A percentile compares a stretch with the other conserved stretches of the same genome.
phyloP scores from a whole-genome alignment of 192 early-diverging fungal species.

The Rhizophagus sp. region DNA sequence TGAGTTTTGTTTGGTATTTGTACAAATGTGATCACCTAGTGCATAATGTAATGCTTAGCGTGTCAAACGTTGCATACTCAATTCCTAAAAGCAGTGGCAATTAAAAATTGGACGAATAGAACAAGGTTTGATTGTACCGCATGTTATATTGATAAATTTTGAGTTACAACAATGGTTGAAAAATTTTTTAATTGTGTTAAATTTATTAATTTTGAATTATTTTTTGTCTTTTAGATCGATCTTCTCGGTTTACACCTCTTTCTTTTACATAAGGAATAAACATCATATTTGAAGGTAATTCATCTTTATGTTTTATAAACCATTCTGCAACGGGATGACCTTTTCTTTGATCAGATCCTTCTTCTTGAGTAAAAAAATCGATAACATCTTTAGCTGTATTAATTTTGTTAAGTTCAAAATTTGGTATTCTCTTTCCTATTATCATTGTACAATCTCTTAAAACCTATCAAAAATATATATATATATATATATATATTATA shows the following conservation, averaged over 20 bases:
- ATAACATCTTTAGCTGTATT: slow-evolving; percentile 38
- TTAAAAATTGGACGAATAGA: slow-evolving; percentile 3
- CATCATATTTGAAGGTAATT: slow-evolving; percentile 41
- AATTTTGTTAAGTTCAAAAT: slow-evolving; percentile 42
- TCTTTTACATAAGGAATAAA: slow-evolving; percentile 46
- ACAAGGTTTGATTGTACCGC: no score
- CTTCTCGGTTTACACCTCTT: slow-evolving; percentile 36
- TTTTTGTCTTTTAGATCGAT: slow-evolving; percentile 22
- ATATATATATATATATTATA: no score
- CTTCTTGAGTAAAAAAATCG: slow-evolving; percentile 33
- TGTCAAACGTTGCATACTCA: background rate
- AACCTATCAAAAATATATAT: slow-evolving; percentile 23
- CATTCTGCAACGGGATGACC: slow-evolving; percentile 46
- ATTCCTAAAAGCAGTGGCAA: background rate
- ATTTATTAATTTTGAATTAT: background rate
- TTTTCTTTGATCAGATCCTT: slow-evolving; percentile 17
- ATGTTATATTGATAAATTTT: background rate
- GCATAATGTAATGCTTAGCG: background rate
- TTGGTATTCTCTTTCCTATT: slow-evolving; percentile 41
- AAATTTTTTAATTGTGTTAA: no score
- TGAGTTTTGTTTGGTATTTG: background rate
- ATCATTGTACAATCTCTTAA: slow-evolving; percentile 39
- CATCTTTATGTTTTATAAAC: slow-evolving; percentile 40
- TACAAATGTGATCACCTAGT: background rate
- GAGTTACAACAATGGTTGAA: background rate